Evolutionary conservation across 345 rosid species (phyloP), one percentile per base, ranked within the genome.

Genomic region (Rhizophora apiculata): DNA sequence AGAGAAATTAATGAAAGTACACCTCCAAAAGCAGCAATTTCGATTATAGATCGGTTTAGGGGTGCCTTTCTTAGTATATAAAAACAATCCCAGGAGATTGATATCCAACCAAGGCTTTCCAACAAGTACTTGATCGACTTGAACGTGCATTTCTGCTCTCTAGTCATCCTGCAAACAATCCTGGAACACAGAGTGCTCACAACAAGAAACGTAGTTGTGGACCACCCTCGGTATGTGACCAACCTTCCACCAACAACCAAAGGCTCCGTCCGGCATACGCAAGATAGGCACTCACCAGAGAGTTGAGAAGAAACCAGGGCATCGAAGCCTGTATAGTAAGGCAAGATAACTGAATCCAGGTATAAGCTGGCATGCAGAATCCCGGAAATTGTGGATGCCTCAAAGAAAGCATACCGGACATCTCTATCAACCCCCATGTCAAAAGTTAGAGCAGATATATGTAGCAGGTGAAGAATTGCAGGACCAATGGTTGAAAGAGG

Each of bases 251-350:
- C 96, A 3, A 87, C 97, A 1, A 83, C 81, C 74, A 92, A 61
- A 16, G 73, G 74, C 76, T 92, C 86, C 63, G 72, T 77, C 53
- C 96, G 80, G 60, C 96, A 92, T 26, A 92, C 81, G 6, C 97
- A 92, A 37, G 97, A 83, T 24, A 58, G 74, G 62, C 97, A 92
- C 52, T 83, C 93, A 5, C 89, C 87, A 1, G 97, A 92, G 72
- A 88, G 84, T 0, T 75, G 76, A 1, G 97, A 92, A 1, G 86
- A 74, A 6, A 72, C 79, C 3, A 89, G 73, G 46, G 97, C 97
- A 57, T 89, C 97, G n/a, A 80, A 80, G 27, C 97, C 97, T 22
- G 97, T 89, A 49, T 92, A 84, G 82, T 89, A 92, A 26, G 97
- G 97, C 66, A 92, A 72, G 65, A 92, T 73, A 64, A 92, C 77